Percentiles rank a stretch among this genome's conserved stretches.
phyloP scores from a whole-genome alignment of 2,329 filamentous ascomycete species.

The Microsporum canis region DNA sequence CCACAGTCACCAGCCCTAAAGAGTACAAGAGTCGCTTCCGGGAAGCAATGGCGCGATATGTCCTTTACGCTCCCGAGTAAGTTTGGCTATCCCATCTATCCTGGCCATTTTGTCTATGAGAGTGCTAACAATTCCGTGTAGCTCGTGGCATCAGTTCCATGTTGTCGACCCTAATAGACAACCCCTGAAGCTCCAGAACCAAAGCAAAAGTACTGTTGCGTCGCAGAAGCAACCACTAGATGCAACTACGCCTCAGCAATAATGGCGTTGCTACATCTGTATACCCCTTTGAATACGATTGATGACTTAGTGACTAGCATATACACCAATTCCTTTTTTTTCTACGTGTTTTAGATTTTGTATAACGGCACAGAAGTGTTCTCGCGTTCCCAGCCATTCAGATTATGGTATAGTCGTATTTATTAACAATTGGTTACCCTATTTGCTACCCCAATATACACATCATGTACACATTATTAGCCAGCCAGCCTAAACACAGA shows the following conservation, averaged over 20 bases:
- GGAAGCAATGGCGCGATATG: constrained; percentile 87
- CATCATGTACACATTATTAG: too few relatives aligned
- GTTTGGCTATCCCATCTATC: constrained; percentile 11
- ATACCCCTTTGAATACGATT: neutral
- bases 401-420: neutral
- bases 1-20: constrained; percentile 92
- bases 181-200: neutral
- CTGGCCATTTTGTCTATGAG: neutral
- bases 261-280: neutral
- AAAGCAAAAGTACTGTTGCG: neutral
- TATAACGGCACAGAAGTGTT: neutral
- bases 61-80: constrained; percentile 41
- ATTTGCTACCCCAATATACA: neutral
- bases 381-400: neutral
- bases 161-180: constrained; percentile 6
- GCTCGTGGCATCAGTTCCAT: constrained; percentile 16
- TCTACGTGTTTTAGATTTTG: neutral
- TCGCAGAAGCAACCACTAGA: neutral
- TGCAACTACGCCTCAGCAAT: neutral
- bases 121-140: neutral
- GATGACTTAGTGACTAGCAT: neutral
- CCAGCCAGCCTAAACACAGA: too few relatives aligned
- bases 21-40: constrained; percentile 95
- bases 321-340: neutral
- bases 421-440: neutral